Evolutionary conservation across 169 alveolate genomes (phyloP).

Genomic region (Eimeria sp.): DNA sequence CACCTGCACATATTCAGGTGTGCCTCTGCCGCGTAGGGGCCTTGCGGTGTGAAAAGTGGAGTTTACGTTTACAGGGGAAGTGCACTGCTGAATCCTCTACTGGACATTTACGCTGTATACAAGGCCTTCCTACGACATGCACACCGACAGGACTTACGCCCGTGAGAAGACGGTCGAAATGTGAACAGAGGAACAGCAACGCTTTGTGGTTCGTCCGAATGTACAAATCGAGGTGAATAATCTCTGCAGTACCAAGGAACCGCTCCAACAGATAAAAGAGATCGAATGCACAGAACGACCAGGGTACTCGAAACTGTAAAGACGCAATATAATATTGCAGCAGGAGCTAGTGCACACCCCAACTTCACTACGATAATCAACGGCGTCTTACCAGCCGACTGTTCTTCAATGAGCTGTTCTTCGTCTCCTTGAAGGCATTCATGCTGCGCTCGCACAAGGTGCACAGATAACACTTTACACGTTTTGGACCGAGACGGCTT

Average conservation of each 20-base stretch:
- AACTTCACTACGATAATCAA: no score
- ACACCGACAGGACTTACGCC: slow-evolving; percentile 11
- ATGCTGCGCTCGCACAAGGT: slow-evolving; percentile 13
- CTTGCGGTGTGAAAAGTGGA: not conserved
- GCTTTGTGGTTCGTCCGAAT: slow-evolving; percentile 74
- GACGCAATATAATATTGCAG: not conserved
- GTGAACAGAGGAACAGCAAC: slow-evolving; percentile 57
- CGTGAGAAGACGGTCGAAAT: slow-evolving; percentile 69
- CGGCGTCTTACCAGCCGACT: slow-evolving; percentile 44
- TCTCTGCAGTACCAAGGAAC: slow-evolving; percentile 34
- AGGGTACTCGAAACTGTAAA: not conserved
- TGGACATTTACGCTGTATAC: not conserved
- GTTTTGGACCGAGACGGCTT: not conserved
- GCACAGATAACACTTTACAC: not conserved
- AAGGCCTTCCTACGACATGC: not conserved
- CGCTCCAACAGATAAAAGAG: not conserved
- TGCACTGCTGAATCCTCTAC: not conserved
- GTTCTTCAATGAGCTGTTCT: slow-evolving; percentile 61
- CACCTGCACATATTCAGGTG: not conserved
- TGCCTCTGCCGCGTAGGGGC: not conserved
- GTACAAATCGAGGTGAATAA: slow-evolving; percentile 62
- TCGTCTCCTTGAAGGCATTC: slow-evolving; percentile 55
- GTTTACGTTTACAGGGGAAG: not conserved
- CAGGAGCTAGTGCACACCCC: not conserved
- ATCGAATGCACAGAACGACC: not conserved